Percentiles rank a stretch among this genome's conserved stretches.
Evolutionary conservation across 2,329 filamentous ascomycete species (phyloP).

Genomic region (Tolypocladium sp.): DNA sequence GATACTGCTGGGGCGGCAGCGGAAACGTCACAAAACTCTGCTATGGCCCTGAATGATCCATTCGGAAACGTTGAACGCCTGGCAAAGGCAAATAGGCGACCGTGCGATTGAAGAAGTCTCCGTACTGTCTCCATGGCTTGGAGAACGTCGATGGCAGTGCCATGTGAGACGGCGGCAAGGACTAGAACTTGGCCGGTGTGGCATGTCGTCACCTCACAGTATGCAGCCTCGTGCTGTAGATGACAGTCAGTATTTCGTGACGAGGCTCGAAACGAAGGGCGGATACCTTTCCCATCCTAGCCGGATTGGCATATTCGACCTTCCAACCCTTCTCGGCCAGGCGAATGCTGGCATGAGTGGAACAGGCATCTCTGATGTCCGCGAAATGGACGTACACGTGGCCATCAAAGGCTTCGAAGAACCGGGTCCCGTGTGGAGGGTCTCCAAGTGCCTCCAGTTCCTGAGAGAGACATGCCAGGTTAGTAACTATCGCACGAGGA

Average conservation of each 20-base stretch:
- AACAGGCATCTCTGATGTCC: conserved; percentile 51
- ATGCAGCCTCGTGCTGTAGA: not conserved
- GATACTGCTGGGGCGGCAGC: conserved; percentile 30
- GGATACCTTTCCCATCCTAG: not conserved
- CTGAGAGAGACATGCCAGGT: conserved; percentile 17
- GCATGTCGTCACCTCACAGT: not conserved
- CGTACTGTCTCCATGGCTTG: conserved; percentile 24
- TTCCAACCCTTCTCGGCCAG: conserved; percentile 36
- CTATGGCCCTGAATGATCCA: conserved; percentile 35
- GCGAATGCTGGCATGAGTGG: conserved; percentile 36
- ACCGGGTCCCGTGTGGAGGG: conserved; percentile 26
- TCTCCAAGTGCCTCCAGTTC: conserved; percentile 24
- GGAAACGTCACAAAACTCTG: conserved; percentile 43
- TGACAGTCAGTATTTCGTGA: not conserved
- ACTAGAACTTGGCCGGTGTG: conserved; percentile 19
- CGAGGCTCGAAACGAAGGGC: not conserved
- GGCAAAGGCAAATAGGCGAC: conserved; percentile 43
- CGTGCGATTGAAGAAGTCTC: conserved; percentile 33
- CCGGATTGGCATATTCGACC: conserved; percentile 11
- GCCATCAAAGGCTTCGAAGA: conserved; percentile 25
- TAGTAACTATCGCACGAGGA: not conserved
- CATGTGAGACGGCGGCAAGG: conserved; percentile 11
- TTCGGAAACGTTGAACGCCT: conserved; percentile 28
- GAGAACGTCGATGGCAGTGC: conserved; percentile 11
- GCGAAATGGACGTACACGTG: conserved; percentile 46